Evolutionary conservation across 1,284 basidiomycete species (phyloP), one percentile per base, ranked within the genome.

Genomic region (Entoloma clypeatum): DNA sequence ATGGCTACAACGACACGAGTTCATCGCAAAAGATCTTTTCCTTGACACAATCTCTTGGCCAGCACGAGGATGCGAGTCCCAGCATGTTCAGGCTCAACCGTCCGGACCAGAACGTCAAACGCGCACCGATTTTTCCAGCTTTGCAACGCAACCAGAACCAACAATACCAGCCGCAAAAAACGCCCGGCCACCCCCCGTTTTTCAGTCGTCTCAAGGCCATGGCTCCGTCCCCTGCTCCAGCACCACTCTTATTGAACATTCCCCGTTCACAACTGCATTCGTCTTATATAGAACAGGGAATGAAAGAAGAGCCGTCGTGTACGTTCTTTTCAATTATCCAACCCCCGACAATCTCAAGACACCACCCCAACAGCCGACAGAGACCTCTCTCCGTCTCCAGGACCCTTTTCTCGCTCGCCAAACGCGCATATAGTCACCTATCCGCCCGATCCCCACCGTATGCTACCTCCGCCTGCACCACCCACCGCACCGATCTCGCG

Each of bases 51-150:
- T 47, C 40, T 26, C 36, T 47, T 30, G 45, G 29, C 10, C 45
- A 51, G 13, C 36, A 32, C n/a, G 50, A 51, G 27, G 47, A 51
- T 34, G 31, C 25, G 10, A 9, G 11, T 5, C 39, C 10, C 31
- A 23, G 16, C 31, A 27, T 6, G 21, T 21, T 18, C 22, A 18
- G 14, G 11, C 31, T 26, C 3, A 24, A 19, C n/a, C 19, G 18
- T 25, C 4, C 10, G 24, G 36, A 27, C 6, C 19, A 23, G 25
- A 24, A 5, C 9, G n/a, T 29, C 2, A 43, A 32, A 18, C 13
- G 44, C n/a, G 24, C 37, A 10, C 39, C 44, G 7, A 38, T 52
- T 7, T 52, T 52, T 34, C 44, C 51, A 11, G 48, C 41, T 5
- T 36, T 50, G 14, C 45, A 45, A 25, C 45, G 39, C 14, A 38